Evolutionary conservation across 371 early-diverging fungal species (phyloP).

Genomic region (Phascolomyces articulosus): DNA sequence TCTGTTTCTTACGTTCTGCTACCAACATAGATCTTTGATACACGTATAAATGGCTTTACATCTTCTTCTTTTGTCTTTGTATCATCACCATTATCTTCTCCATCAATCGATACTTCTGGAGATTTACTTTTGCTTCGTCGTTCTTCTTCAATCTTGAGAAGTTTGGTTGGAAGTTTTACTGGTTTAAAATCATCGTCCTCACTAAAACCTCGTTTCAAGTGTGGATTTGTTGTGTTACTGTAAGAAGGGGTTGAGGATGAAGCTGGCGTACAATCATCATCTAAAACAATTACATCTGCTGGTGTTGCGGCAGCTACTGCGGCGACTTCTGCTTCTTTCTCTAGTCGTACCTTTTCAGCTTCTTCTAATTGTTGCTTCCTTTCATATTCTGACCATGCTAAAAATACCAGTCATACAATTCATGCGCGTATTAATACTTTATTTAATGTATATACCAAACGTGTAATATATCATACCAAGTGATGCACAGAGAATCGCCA

Average conservation of each 20-base stretch:
- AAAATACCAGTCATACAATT: background rate
- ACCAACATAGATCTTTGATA: slow-evolving; percentile 54
- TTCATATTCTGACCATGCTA: slow-evolving; percentile 33
- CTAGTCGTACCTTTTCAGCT: slow-evolving; percentile 2
- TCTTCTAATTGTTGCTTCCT: slow-evolving; percentile 10
- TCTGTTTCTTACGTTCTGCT: slow-evolving; percentile 59
- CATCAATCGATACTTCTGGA: background rate
- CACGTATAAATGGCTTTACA: background rate
- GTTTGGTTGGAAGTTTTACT: slow-evolving; percentile 11
- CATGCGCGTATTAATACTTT: too few relatives aligned
- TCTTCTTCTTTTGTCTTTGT: background rate
- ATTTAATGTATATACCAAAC: background rate
- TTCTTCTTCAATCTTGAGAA: slow-evolving; percentile 10
- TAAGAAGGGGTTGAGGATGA: too few relatives aligned
- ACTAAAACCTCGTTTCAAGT: background rate
- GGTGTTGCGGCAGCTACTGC: background rate
- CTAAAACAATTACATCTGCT: background rate
- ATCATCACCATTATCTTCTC: background rate
- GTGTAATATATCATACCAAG: slow-evolving; percentile 32
- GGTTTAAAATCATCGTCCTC: slow-evolving; percentile 35
- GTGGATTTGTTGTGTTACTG: background rate
- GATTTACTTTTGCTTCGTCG: background rate
- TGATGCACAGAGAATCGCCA: slow-evolving; percentile 57
- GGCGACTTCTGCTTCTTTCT: background rate
- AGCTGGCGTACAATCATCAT: too few relatives aligned